A percentile compares a stretch with the other conserved stretches of the same genome.
Evolutionary conservation across 257 asterid species (phyloP).

Genomic region (Asclepias syriaca): DNA sequence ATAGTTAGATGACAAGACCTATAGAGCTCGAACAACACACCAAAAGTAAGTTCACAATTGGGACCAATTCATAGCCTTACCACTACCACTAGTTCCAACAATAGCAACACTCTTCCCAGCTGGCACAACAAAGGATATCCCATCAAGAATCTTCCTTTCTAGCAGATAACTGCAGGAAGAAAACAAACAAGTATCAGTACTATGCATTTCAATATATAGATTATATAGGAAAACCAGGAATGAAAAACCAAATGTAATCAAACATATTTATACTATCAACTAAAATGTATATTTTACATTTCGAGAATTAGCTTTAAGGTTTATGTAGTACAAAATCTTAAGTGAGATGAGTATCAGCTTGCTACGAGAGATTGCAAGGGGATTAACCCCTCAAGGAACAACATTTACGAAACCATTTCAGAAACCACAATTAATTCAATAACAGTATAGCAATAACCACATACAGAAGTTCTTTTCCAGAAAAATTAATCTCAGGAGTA

Average conservation of each 20-base stretch:
- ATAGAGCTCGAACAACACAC: background rate
- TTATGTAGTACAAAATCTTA: background rate
- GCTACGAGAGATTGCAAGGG: background rate
- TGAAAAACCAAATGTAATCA: background rate
- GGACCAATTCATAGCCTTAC: slow-evolving; percentile 41
- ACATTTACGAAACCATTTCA: background rate
- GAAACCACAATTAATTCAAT: background rate
- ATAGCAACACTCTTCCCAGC: slow-evolving; percentile 99
- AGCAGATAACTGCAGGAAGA: slow-evolving; percentile 53
- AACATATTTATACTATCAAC: background rate
- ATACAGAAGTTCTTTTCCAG: background rate
- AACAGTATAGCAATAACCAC: background rate
- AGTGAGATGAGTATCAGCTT: background rate
- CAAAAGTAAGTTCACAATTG: slow-evolving; percentile 13
- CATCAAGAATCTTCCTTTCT: slow-evolving; percentile 93
- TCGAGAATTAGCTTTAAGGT: background rate
- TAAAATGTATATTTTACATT: background rate
- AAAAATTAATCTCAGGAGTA: background rate
- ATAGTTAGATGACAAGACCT: background rate
- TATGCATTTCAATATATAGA: slow-evolving; percentile 3
- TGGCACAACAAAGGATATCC: slow-evolving; percentile 80
- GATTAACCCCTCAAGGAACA: background rate
- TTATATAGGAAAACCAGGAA: background rate
- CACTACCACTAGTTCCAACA: slow-evolving; percentile 99
- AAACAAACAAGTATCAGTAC: slow-evolving; percentile 16